phyloP scores from a whole-genome alignment of 257 asterid species.

The Hygrophila difformis region DNA sequence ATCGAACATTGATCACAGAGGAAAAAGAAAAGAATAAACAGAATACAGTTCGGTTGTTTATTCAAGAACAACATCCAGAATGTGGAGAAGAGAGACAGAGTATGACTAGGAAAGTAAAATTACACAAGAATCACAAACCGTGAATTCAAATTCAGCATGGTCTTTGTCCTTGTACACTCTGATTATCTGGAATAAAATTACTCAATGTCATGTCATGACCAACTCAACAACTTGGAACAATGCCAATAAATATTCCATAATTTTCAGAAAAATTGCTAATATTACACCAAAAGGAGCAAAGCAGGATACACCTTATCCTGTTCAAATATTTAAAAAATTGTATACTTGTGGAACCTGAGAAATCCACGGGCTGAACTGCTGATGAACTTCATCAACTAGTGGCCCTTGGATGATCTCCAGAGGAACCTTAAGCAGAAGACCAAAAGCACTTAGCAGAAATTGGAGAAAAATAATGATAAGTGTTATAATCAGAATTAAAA shows the following conservation, averaged over 20 bases:
- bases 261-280: slow-evolving; percentile 4
- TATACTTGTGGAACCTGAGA: slow-evolving; percentile 40
- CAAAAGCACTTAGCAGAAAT: no score
- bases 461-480: no score
- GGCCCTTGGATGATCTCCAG: slow-evolving; percentile 61
- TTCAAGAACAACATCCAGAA: not conserved
- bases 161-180: slow-evolving; percentile 78
- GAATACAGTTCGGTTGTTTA: no score
- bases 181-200: slow-evolving; percentile 34
- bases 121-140: slow-evolving; percentile 38
- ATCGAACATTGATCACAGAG: not conserved
- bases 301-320: not conserved
- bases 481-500: no score
- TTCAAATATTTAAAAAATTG: not conserved
- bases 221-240: no score
- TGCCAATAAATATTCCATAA: no score
- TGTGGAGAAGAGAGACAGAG: not conserved
- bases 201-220: no score
- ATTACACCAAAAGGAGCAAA: not conserved
- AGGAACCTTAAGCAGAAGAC: slow-evolving; percentile 40
- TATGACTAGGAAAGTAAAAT: not conserved
- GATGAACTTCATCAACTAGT: slow-evolving; percentile 80
- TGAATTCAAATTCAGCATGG: slow-evolving; percentile 83
- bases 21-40: not conserved
- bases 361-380: slow-evolving; percentile 74